Percentiles rank a stretch among this genome's conserved stretches.
These are phyloP conservation scores for Salvia rosmarinus DNA, from an alignment of 257 asterid genomes.

Conservation along the genomic window DNA sequence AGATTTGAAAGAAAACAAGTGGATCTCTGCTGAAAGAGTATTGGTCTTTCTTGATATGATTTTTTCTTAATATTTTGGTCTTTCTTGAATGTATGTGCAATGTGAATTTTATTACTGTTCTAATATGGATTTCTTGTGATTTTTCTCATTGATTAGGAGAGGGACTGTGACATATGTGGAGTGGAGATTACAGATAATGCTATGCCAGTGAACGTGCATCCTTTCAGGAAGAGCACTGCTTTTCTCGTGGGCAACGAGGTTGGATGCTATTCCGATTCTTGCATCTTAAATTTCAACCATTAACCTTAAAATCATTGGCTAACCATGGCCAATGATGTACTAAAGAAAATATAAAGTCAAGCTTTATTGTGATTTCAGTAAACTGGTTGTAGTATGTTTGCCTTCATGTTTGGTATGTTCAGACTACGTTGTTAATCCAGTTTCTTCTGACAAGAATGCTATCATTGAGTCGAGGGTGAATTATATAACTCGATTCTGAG, in stretches of 20 bases:
- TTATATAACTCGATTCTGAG: not conserved
- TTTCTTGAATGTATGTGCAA: not conserved
- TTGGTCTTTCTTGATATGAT: not conserved
- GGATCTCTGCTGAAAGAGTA: not conserved
- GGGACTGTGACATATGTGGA: conserved; percentile 90
- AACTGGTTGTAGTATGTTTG: not conserved
- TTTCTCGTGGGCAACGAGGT: conserved; percentile 99
- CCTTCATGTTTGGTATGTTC: too few relatives aligned
- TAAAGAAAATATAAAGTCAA: not conserved
- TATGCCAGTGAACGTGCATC: conserved; percentile 74
- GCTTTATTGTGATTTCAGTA: not conserved
- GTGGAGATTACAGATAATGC: conserved; percentile 91
- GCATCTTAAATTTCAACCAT: not conserved
- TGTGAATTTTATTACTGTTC: not conserved
- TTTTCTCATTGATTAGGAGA: conserved; percentile 56
- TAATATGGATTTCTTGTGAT: conserved; percentile 27
- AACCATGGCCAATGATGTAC: not conserved
- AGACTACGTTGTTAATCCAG: not conserved
- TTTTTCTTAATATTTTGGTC: not conserved
- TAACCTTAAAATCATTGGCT: not conserved
- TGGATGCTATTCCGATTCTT: conserved; percentile 14
- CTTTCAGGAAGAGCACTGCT: conserved; percentile 88
- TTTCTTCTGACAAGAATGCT: conserved; percentile 27
- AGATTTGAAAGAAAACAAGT: not conserved
- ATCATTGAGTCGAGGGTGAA: not conserved